phyloP scores from a whole-genome alignment of 768 basidiomycete species.

The Punctularia strigosozonata region DNA sequence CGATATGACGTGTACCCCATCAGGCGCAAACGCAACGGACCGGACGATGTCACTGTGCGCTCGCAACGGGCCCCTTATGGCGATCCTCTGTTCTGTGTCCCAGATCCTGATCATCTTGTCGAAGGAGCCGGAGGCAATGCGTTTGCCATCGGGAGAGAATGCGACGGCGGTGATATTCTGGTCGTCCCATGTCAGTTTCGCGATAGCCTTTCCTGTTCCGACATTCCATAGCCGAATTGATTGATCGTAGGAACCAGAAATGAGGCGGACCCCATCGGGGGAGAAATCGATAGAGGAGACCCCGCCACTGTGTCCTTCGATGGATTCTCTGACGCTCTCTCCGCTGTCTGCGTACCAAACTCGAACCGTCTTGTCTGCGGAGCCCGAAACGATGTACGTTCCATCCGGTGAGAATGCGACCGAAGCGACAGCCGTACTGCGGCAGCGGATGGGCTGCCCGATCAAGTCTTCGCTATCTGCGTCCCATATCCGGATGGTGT shows the following conservation, averaged over 20 bases:
- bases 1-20: slow-evolving; percentile 8
- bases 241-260: slow-evolving; percentile 2
- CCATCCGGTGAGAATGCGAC: slow-evolving; percentile 6
- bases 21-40: slow-evolving; percentile 11
- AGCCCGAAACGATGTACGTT: slow-evolving; percentile 4
- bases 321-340: slow-evolving; percentile 16
- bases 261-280: slow-evolving; percentile 6
- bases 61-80: background rate
- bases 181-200: slow-evolving; percentile 3
- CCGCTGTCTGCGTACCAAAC: slow-evolving; percentile 24
- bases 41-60: slow-evolving; percentile 3
- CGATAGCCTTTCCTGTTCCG: background rate
- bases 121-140: background rate
- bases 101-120: slow-evolving; percentile 12
- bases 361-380: slow-evolving; percentile 19
- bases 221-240: background rate
- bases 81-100: slow-evolving; percentile 8
- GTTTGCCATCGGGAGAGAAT: background rate
- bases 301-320: slow-evolving; percentile 8
- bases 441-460: background rate
- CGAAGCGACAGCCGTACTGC: background rate
- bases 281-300: slow-evolving; percentile 22
- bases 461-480: too few species aligned
- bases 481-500: slow-evolving; percentile 7
- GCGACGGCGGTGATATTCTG: background rate